phyloP scores from a whole-genome alignment of 768 basidiomycete genomes.

The Mrakia gelida region DNA sequence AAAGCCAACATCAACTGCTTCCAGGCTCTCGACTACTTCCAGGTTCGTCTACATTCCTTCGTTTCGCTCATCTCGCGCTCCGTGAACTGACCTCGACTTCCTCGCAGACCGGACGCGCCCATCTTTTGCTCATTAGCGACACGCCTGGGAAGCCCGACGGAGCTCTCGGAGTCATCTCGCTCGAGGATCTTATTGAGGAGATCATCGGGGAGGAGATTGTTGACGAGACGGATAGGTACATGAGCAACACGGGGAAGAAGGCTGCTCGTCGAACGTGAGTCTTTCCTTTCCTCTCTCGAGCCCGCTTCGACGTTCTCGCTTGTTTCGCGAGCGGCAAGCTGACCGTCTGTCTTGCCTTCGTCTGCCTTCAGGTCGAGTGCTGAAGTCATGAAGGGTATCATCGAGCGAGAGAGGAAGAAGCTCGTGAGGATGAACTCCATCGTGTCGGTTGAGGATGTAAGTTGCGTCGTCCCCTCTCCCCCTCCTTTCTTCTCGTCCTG shows the following conservation, averaged over 20 bases:
- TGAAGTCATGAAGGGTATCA: conserved; percentile 57
- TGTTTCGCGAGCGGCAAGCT: too few species aligned
- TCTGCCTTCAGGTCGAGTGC: conserved; percentile 54
- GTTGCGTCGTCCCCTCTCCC: background rate
- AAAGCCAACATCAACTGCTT: conserved; percentile 80
- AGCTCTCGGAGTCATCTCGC: conserved; percentile 78
- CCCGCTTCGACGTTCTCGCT: background rate
- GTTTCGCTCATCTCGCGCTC: too few species aligned
- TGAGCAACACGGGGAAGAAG: conserved; percentile 77
- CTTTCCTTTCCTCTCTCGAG: background rate
- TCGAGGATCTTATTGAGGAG: conserved; percentile 59
- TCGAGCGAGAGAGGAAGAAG: conserved; percentile 30
- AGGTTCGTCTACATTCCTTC: too few species aligned
- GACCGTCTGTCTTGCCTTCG: background rate
- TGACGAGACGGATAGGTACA: conserved; percentile 87
- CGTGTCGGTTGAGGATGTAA: background rate
- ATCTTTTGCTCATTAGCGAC: conserved; percentile 76
- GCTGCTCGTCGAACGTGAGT: conserved; percentile 55
- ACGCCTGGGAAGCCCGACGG: conserved; percentile 80
- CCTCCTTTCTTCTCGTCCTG: background rate
- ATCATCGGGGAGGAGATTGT: conserved; percentile 95
- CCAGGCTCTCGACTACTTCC: conserved; percentile 75
- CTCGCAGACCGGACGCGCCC: conserved; percentile 77
- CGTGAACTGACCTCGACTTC: too few species aligned
- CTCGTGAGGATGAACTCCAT: conserved; percentile 18